Evolutionary conservation across 2,329 filamentous ascomycete species (phyloP).

Genomic region (Amphichorda felina): DNA sequence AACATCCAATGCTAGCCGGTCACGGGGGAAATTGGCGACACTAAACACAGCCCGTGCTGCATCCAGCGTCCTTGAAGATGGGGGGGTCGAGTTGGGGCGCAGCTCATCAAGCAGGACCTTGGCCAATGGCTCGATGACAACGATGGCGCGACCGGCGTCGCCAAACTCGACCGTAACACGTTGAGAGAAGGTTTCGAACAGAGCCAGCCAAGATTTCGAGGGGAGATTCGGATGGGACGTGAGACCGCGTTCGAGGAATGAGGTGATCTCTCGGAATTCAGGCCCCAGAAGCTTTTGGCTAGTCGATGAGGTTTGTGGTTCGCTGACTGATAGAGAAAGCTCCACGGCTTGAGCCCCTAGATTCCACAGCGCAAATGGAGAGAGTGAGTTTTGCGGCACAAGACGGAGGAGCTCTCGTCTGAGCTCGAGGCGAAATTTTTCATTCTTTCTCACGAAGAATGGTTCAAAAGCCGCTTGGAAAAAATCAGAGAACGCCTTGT

Average conservation of each 20-base stretch:
- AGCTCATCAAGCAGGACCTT: conserved; percentile 33
- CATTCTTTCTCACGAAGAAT: conserved; percentile 41
- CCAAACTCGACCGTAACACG: conserved; percentile 52
- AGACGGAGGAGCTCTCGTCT: conserved; percentile 38
- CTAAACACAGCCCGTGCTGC: conserved; percentile 30
- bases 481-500: conserved; percentile 31
- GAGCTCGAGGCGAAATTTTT: conserved; percentile 30
- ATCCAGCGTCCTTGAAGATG: conserved; percentile 15
- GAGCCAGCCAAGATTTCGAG: conserved; percentile 31
- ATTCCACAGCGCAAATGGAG: conserved; percentile 38
- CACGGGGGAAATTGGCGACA: conserved; percentile 41
- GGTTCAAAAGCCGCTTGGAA: conserved; percentile 42
- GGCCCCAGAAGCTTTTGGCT: conserved; percentile 41
- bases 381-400: conserved; percentile 29
- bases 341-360: conserved; percentile 34
- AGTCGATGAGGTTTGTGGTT: conserved; percentile 5
- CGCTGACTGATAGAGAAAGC: conserved; percentile 18
- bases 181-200: conserved; percentile 45
- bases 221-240: conserved; percentile 34
- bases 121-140: conserved; percentile 60
- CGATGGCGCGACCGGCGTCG: conserved; percentile 52
- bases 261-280: conserved; percentile 58
- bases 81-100: conserved; percentile 6
- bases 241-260: conserved; percentile 54
- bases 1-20: conserved; percentile 51